Base-by-base conservation (phyloP, 192 early-diverging fungal species). In the Dissophora ornata region DNA sequence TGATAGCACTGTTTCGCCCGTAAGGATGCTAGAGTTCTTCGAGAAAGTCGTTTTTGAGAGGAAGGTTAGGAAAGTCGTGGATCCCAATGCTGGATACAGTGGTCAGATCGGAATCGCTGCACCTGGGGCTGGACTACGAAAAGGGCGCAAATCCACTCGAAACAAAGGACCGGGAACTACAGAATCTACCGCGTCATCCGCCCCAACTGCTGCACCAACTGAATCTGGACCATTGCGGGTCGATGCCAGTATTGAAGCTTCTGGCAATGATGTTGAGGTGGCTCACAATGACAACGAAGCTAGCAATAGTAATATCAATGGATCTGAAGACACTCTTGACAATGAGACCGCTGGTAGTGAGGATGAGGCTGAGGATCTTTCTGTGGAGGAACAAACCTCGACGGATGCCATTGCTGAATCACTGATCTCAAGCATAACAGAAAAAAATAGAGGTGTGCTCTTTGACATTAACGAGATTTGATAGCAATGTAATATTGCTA, bases 11-110 rank as follows among this genome's bases (percentile, higher is more conserved):
- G 62, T 46, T 19, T 24, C 44, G 13, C 50, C 50, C 1, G 38
- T 21, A 24, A 24, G 29, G 13, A 42, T 65, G 62, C 50, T 65
- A 10, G 50, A 26, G 2, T 65, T 44, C 41, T 65, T 65, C 29
- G 30, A n/a, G 18, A 15, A 25, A 9, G 26, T 54, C 12, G 29
- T 65, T 2, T 65, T 65, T 21, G 21, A 44, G 15, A 24, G 41
- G 2, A 65, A 26, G 6, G 49, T 54, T 26, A 54, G 21, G 40
- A 65, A 24, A 21, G 22, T 38, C 30, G 24, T 65, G 28, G 2
- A n/a, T 15, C 9, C 51, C 2, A 28, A 62, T 10, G 26, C 29
- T 33, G 62, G 51, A 16, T 65, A 54, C 25, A 15, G 26, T 33
- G 62, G 50, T 13, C n/a, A 33, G 15, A 12, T 15, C 44, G 11